These are phyloP conservation scores for Onygenales sp. DNA, from an alignment of 2,329 filamentous ascomycete species.

Conservation along the genomic window DNA sequence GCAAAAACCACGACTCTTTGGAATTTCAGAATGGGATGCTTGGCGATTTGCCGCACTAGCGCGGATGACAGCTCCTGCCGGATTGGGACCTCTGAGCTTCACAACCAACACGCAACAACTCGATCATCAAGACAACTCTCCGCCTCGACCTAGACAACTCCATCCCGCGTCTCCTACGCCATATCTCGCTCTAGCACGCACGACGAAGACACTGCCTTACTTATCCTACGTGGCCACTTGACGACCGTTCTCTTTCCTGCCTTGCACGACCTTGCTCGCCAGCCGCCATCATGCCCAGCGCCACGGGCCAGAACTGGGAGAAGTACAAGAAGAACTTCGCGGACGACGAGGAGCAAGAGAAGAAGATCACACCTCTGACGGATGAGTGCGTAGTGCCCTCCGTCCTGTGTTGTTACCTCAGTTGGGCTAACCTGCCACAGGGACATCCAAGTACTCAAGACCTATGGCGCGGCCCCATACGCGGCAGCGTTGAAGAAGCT, in stretches of 20 bases:
- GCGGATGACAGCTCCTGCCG: slow-evolving; percentile 1
- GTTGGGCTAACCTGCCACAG: slow-evolving; percentile 41
- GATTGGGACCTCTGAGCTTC: background rate
- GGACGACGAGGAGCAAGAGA: slow-evolving; percentile 95
- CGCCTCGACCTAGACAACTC: background rate
- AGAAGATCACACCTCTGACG: slow-evolving; percentile 96
- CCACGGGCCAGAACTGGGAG: slow-evolving; percentile 91
- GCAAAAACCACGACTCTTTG: background rate
- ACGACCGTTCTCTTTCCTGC: background rate
- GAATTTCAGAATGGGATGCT: slow-evolving; percentile 2
- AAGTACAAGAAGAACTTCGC: slow-evolving; percentile 97
- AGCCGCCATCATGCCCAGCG: slow-evolving; percentile 66
- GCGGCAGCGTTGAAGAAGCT: slow-evolving; percentile 90
- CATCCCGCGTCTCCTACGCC: background rate
- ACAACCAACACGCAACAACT: background rate
- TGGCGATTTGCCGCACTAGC: slow-evolving; percentile 3
- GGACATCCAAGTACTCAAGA: slow-evolving; percentile 98
- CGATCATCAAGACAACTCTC: background rate
- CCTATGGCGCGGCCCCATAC: slow-evolving; percentile 94
- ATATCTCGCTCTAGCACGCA: background rate
- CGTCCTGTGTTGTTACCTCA: background rate
- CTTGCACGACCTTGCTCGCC: slow-evolving; percentile 14
- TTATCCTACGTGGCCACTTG: background rate
- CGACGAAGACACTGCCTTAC: background rate
- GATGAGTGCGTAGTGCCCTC: slow-evolving; percentile 64